Conservation (phyloP, 2,329 filamentous ascomycete genomes). For the Neonectria neomacrospora region DNA sequence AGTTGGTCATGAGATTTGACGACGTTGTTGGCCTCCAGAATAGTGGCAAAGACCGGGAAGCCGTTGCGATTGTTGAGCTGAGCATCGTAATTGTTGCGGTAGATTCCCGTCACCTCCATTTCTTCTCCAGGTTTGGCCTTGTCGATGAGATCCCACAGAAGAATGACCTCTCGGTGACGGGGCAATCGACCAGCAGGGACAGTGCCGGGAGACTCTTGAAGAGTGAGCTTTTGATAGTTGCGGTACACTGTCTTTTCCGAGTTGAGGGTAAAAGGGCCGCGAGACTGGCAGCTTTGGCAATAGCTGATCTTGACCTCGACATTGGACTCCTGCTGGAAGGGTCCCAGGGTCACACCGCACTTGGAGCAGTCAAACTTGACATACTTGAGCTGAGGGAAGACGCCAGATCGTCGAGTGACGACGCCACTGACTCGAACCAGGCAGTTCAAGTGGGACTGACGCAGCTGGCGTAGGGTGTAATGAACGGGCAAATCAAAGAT, state of each 20-base stretch:
- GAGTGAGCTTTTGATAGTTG: conserved; percentile 97
- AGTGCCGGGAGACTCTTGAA: conserved; percentile 96
- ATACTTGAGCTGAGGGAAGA: conserved; percentile 98
- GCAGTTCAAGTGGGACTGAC: conserved; percentile 95
- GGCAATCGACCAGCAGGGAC: conserved; percentile 95
- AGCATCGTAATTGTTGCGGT: conserved; percentile 98
- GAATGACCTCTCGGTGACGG: conserved; percentile 91
- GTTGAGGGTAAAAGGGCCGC: conserved; percentile 94
- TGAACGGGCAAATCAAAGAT: conserved; percentile 94
- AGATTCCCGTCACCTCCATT: conserved; percentile 95
- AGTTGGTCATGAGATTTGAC: conserved; percentile 98
- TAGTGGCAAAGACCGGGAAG: conserved; percentile 97
- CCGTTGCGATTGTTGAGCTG: conserved; percentile 98
- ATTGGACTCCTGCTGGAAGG: conserved; percentile 97
- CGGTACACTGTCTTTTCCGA: conserved; percentile 98
- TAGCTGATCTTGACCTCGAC: conserved; percentile 96
- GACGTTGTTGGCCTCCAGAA: conserved; percentile 96
- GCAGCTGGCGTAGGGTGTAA: conserved; percentile 93
- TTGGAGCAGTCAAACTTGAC: conserved; percentile 98
- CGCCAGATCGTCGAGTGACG: conserved; percentile 91
- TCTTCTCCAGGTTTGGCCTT: conserved; percentile 97
- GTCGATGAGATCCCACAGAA: conserved; percentile 97
- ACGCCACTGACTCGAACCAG: conserved; percentile 94
- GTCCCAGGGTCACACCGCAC: conserved; percentile 89
- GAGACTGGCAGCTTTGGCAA: conserved; percentile 95